phyloP scores from a whole-genome alignment of 1,139 yeast species.

The Pichia sp. region DNA sequence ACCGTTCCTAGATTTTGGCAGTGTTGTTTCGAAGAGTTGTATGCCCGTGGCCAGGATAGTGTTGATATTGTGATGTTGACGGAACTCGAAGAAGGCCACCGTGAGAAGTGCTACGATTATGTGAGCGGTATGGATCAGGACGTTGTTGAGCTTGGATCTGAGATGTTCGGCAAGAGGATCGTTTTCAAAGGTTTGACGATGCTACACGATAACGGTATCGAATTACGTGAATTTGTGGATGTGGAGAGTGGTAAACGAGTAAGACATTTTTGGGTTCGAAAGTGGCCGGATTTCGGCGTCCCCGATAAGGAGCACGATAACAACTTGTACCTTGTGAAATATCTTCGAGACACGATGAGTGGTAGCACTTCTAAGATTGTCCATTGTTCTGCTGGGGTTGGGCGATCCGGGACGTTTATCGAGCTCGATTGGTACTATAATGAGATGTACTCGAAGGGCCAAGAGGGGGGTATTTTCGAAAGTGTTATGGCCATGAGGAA shows the following conservation, averaged over 20 bases:
- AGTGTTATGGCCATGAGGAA: constrained; percentile 27
- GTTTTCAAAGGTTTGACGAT: not conserved
- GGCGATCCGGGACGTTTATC: constrained; percentile 78
- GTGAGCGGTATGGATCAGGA: constrained; percentile 25
- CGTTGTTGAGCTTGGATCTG: not conserved
- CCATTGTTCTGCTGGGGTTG: constrained; percentile 88
- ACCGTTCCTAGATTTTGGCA: constrained; percentile 42
- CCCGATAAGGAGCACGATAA: constrained; percentile 45
- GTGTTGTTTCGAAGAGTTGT: constrained; percentile 89
- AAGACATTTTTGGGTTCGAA: constrained; percentile 20
- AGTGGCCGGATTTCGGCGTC: constrained; percentile 46
- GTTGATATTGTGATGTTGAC: constrained; percentile 86
- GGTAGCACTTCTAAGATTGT: constrained; percentile 34
- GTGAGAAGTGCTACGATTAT: constrained; percentile 56
- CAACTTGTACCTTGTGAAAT: constrained; percentile 30
- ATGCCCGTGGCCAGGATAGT: constrained; percentile 37
- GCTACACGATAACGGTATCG: constrained; percentile 1
- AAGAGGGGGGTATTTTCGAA: constrained; percentile 23
- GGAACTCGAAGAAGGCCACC: constrained; percentile 55
- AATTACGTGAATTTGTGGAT: not conserved
- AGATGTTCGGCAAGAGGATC: not conserved
- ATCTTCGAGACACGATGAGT: not conserved
- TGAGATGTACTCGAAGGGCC: not conserved
- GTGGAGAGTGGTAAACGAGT: not conserved
- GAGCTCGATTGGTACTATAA: constrained; percentile 54